These are phyloP conservation scores for Entomortierella parvispora DNA, from an alignment of 192 early-diverging fungal genomes.

Conservation along the genomic window DNA sequence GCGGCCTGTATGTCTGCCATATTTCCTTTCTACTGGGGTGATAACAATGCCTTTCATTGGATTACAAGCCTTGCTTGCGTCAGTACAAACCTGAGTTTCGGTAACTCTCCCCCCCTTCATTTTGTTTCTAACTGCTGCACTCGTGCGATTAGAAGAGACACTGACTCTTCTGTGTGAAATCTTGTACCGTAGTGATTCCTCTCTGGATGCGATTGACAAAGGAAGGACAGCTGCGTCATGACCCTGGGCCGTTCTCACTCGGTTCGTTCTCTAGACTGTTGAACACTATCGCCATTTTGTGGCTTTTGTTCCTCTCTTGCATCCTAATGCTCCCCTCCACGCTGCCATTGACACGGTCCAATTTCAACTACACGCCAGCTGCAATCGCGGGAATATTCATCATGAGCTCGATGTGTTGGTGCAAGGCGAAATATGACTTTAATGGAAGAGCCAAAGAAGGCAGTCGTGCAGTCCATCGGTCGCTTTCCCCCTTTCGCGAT, in stretches of 20 bases:
- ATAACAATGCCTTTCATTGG: conserved; percentile 46
- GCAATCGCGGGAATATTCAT: conserved; percentile 6
- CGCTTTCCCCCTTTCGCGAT: background rate
- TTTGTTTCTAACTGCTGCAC: background rate
- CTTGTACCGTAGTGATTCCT: conserved; percentile 29
- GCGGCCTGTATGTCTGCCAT: conserved; percentile 29
- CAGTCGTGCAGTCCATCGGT: conserved; percentile 34
- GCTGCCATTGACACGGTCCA: conserved; percentile 23
- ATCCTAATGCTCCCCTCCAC: conserved; percentile 23
- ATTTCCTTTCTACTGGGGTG: conserved; percentile 45
- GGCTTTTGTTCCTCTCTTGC: conserved; percentile 18
- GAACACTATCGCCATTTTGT: conserved; percentile 21
- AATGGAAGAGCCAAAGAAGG: conserved; percentile 38
- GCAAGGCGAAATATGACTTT: conserved; percentile 37
- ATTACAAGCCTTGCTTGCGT: conserved; percentile 34
- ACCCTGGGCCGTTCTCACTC: conserved; percentile 22
- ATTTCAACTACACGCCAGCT: conserved; percentile 37
- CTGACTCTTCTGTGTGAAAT: too few species aligned
- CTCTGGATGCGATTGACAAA: conserved; percentile 39
- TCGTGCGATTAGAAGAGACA: too few species aligned
- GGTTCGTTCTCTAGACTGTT: conserved; percentile 19
- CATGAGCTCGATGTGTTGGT: conserved; percentile 25
- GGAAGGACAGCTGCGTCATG: conserved; percentile 28
- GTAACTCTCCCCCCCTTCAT: too few species aligned
- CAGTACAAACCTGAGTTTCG: conserved; percentile 34